Conservation (phyloP, 768 basidiomycete genomes). For the Hygrocybe punicea region DNA sequence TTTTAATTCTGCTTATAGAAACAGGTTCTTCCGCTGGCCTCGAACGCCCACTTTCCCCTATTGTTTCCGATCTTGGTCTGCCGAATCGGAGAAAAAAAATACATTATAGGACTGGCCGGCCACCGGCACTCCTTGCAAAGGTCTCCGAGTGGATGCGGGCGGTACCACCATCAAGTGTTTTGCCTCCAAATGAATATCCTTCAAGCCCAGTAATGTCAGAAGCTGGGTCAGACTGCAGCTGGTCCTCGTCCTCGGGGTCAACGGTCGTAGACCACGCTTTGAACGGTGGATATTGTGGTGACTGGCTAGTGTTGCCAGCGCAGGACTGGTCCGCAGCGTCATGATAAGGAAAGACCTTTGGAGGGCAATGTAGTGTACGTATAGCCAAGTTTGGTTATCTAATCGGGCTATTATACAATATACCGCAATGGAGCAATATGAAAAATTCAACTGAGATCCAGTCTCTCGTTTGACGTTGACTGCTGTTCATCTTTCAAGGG, state of each 20-base stretch:
- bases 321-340: background rate
- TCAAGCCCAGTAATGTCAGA: slow-evolving; percentile 6
- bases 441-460: slow-evolving; percentile 5
- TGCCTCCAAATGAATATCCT: background rate
- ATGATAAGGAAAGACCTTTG: background rate
- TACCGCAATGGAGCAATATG: background rate
- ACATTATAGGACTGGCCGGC: background rate
- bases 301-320: slow-evolving; percentile 24
- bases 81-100: slow-evolving; percentile 12
- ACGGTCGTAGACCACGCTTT: background rate
- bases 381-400: background rate
- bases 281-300: slow-evolving; percentile 12
- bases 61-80: slow-evolving; percentile 25
- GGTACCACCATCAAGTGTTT: background rate
- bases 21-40: slow-evolving; percentile 37
- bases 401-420: background rate
- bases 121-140: background rate
- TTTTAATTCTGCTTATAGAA: slow-evolving; percentile 24
- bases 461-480: background rate
- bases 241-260: slow-evolving; percentile 1
- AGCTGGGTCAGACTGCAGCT: background rate
- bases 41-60: slow-evolving; percentile 24
- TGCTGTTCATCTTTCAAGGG: background rate
- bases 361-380: background rate
- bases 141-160: slow-evolving; percentile 4